Percentiles rank a stretch among this genome's conserved stretches.
These are phyloP conservation scores for Abortiporus biennis DNA, from an alignment of 1,284 basidiomycete species.

Conservation along the genomic window DNA sequence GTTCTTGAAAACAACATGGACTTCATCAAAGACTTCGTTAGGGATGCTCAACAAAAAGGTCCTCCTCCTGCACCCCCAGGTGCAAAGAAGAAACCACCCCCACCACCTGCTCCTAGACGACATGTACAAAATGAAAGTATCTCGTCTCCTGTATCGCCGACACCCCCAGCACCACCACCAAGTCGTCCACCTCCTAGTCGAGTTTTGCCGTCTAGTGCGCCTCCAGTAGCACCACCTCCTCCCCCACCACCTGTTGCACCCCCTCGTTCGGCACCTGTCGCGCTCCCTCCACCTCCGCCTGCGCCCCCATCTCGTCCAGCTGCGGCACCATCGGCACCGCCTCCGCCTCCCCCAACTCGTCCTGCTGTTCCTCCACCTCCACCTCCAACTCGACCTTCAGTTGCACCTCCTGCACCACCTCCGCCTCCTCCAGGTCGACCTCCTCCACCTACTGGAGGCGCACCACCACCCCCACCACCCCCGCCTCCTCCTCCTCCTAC, in stretches of 20 bases:
- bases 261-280: conserved; percentile 23
- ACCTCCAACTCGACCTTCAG: conserved; percentile 29
- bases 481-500: conserved; percentile 24
- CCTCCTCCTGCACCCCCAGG: conserved; percentile 19
- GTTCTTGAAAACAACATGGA: conserved; percentile 76
- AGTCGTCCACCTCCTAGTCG: conserved; percentile 14
- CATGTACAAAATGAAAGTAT: conserved; percentile 29
- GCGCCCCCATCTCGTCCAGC: conserved; percentile 24
- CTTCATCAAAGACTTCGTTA: conserved; percentile 85
- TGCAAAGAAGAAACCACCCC: conserved; percentile 43
- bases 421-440: conserved; percentile 30
- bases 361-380: conserved; percentile 24
- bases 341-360: conserved; percentile 23
- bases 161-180: conserved; percentile 17
- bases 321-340: conserved; percentile 27
- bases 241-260: conserved; percentile 24
- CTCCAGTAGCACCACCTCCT: conserved; percentile 13
- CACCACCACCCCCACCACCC: conserved; percentile 25
- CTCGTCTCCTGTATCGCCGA: conserved; percentile 17
- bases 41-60: conserved; percentile 41
- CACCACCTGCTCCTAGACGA: conserved; percentile 47
- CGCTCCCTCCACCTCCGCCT: conserved; percentile 29
- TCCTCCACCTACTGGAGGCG: conserved; percentile 24
- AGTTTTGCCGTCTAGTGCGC: neutral
- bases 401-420: conserved; percentile 26